phyloP scores from a whole-genome alignment of 2,329 filamentous ascomycete species.

The Sporothrix brasiliensis region DNA sequence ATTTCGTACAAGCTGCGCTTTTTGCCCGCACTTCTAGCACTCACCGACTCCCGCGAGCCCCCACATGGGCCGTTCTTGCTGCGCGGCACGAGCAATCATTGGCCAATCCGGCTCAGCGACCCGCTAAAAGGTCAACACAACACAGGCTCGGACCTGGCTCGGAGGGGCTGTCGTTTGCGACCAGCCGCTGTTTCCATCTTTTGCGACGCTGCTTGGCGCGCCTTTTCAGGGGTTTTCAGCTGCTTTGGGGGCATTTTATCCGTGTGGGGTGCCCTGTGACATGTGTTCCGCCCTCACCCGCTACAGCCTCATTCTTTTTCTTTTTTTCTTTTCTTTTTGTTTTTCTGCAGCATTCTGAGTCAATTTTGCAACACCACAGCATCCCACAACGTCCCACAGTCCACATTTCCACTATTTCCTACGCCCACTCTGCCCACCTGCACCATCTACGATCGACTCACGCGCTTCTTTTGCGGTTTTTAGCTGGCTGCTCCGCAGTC shows the following conservation, averaged over 20 bases:
- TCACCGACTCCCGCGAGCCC: constrained; percentile 18
- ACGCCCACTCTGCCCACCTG: neutral
- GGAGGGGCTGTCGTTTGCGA: constrained; percentile 14
- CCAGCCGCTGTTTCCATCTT: neutral
- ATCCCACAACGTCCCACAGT: no score
- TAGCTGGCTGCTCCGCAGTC: constrained; percentile 19
- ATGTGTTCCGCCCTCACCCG: neutral
- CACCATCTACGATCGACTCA: constrained; percentile 22
- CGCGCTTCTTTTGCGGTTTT: constrained; percentile 16
- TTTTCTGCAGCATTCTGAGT: constrained; percentile 28
- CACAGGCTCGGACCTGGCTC: constrained; percentile 17
- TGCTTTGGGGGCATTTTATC: constrained; percentile 20
- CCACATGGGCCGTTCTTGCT: neutral
- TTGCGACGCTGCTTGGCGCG: neutral
- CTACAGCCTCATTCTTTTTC: neutral
- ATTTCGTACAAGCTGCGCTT: no score
- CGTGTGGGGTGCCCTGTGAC: neutral
- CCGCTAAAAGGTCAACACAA: neutral
- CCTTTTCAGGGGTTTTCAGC: neutral
- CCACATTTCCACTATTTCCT: no score
- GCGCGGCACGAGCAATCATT: neutral
- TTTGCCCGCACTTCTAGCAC: neutral
- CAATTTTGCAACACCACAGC: constrained; percentile 16
- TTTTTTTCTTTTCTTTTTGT: constrained; percentile 16
- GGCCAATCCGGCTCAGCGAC: constrained; percentile 6